A percentile compares a stretch with the other conserved stretches of the same genome.
Evolutionary conservation across 106 monocot genomes (phyloP).

Genomic region (Xerophyta viscosa): DNA sequence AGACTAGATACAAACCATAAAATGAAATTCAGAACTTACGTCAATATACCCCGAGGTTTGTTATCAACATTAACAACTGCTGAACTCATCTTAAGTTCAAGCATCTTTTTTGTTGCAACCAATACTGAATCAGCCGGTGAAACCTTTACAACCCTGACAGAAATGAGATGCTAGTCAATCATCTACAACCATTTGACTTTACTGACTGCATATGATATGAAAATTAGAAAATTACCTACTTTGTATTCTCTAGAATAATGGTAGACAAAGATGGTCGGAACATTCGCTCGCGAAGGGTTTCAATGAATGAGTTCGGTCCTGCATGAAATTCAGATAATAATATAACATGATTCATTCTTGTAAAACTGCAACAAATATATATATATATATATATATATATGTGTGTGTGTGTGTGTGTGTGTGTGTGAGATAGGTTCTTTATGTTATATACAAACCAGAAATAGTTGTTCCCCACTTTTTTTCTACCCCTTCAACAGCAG

Average conservation of each 20-base stretch:
- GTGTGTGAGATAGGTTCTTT: too few relatives aligned
- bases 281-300: conserved; percentile 69
- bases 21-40: conserved; percentile 30
- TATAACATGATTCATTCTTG: not conserved
- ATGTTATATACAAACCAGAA: conserved; percentile 36
- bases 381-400: too few relatives aligned
- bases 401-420: too few relatives aligned
- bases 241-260: conserved; percentile 65
- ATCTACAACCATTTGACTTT: not conserved
- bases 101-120: conserved; percentile 74
- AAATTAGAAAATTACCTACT: conserved; percentile 54
- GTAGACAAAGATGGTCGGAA: conserved; percentile 74
- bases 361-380: not conserved
- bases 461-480: conserved; percentile 73
- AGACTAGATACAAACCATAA: not conserved
- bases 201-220: not conserved
- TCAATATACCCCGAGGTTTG: conserved; percentile 69
- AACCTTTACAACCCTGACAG: conserved; percentile 45
- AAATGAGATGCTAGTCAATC: not conserved
- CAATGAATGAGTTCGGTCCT: conserved; percentile 75
- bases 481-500: conserved; percentile 87
- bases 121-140: conserved; percentile 68
- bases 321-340: conserved; percentile 1
- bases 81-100: conserved; percentile 53
- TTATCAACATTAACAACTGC: conserved; percentile 57